Evolutionary conservation across 176 grass and related monocot genomes (phyloP).

Genomic region (Avena eriantha): DNA sequence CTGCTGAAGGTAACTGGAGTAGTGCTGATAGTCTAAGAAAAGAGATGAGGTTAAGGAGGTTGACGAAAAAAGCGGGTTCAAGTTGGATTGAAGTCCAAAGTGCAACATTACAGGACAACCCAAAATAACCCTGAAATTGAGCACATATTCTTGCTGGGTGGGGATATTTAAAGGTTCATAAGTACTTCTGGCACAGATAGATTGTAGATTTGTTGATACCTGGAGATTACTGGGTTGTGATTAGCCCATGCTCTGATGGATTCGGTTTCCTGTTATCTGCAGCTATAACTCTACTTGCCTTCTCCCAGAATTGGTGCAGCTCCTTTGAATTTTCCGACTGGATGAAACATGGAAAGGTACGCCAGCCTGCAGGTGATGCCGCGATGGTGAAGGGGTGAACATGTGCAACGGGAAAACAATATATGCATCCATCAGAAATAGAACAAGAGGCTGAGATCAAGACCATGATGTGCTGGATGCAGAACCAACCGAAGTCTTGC

Average conservation of each 20-base stretch:
- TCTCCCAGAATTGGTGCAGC: constrained; percentile 1
- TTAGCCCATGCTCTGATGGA: constrained; percentile 5
- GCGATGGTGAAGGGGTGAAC: neutral
- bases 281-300: neutral
- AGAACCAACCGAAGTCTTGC: constrained; percentile 12
- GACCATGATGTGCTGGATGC: constrained; percentile 13
- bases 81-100: constrained; percentile 72
- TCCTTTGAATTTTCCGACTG: constrained; percentile 1
- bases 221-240: constrained; percentile 12
- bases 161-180: constrained; percentile 18
- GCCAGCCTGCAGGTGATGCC: neutral
- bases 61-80: constrained; percentile 61
- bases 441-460: neutral
- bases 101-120: constrained; percentile 41
- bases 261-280: neutral
- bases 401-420: neutral
- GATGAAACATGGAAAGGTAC: neutral
- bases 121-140: constrained; percentile 48
- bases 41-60: constrained; percentile 76
- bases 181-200: neutral
- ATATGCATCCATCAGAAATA: neutral
- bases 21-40: constrained; percentile 78
- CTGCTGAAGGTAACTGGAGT: constrained; percentile 71
- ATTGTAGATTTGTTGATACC: constrained; percentile 17
- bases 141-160: constrained; percentile 44